These are phyloP conservation scores for Stereocaulon alpinum DNA, from an alignment of 495 filamentous ascomycete species.

Conservation along the genomic window DNA sequence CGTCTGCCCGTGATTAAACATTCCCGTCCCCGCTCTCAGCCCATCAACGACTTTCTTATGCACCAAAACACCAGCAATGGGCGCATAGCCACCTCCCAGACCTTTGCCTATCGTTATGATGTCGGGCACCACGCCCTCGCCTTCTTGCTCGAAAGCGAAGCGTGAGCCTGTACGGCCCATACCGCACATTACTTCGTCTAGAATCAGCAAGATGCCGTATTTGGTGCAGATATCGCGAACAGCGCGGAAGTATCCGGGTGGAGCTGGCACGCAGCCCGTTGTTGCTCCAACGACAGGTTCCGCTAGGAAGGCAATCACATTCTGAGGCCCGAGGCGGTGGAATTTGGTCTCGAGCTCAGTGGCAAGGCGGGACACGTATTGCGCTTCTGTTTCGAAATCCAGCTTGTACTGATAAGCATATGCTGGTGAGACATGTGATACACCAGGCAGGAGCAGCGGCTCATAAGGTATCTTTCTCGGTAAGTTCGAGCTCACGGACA, in stretches of 20 bases:
- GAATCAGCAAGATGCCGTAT: constrained; percentile 56
- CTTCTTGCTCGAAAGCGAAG: constrained; percentile 59
- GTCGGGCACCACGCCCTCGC: constrained; percentile 50
- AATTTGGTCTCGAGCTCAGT: constrained; percentile 69
- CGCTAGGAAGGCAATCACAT: constrained; percentile 65
- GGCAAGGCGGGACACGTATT: constrained; percentile 49
- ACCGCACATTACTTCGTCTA: constrained; percentile 75
- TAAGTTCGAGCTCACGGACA: constrained; percentile 54
- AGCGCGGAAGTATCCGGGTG: constrained; percentile 53
- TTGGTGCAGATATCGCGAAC: constrained; percentile 53
- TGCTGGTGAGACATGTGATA: constrained; percentile 59
- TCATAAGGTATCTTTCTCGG: constrained; percentile 54
- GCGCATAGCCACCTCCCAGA: constrained; percentile 54
- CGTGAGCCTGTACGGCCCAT: constrained; percentile 61
- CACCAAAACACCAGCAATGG: constrained; percentile 52
- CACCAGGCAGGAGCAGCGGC: constrained; percentile 50
- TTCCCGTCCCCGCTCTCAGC: constrained; percentile 44
- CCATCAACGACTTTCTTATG: constrained; percentile 42
- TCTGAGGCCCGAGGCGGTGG: constrained; percentile 55
- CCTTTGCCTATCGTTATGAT: constrained; percentile 64
- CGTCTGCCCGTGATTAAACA: constrained; percentile 49
- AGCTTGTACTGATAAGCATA: constrained; percentile 50
- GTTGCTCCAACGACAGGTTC: constrained; percentile 55
- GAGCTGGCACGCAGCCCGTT: constrained; percentile 53
- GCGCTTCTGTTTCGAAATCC: constrained; percentile 34